A percentile compares a stretch with the other conserved stretches of the same genome.
Conservation (phyloP, 2,329 filamentous ascomycete species). For the Lecanosticta acicola region DNA sequence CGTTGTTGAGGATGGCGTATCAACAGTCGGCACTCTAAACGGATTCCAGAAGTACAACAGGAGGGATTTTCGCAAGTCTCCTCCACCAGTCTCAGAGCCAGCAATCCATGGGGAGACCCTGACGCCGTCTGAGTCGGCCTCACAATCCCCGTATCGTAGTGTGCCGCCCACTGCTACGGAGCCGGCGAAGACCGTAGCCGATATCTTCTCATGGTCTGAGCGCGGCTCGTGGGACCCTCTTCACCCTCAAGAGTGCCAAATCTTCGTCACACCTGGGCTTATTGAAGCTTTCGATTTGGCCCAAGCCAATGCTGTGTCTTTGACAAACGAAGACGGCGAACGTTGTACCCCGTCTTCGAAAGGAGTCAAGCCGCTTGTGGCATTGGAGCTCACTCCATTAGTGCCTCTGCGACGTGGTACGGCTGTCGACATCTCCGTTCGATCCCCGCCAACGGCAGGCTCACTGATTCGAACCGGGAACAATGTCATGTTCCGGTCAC, state of each 20-base stretch:
- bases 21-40: constrained; percentile 31
- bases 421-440: constrained; percentile 86
- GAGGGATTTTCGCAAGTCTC: constrained; percentile 30
- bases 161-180: constrained; percentile 43
- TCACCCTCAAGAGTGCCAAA: constrained; percentile 57
- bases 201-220: constrained; percentile 60
- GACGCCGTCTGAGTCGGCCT: constrained; percentile 74
- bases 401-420: constrained; percentile 88
- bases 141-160: constrained; percentile 62
- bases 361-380: constrained; percentile 51
- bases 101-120: constrained; percentile 36
- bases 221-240: constrained; percentile 57
- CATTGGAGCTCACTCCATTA: constrained; percentile 82
- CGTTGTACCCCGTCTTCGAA: constrained; percentile 34
- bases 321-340: constrained; percentile 36
- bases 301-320: constrained; percentile 41
- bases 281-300: constrained; percentile 58
- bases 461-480: constrained; percentile 63
- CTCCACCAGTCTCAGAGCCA: constrained; percentile 19
- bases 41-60: constrained; percentile 30
- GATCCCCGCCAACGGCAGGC: constrained; percentile 71
- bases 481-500: constrained; percentile 87
- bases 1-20: constrained; percentile 13
- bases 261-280: constrained; percentile 58
- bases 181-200: constrained; percentile 53